Conservation (phyloP, 2,329 filamentous ascomycete genomes). For the Aspergillus ruber region DNA sequence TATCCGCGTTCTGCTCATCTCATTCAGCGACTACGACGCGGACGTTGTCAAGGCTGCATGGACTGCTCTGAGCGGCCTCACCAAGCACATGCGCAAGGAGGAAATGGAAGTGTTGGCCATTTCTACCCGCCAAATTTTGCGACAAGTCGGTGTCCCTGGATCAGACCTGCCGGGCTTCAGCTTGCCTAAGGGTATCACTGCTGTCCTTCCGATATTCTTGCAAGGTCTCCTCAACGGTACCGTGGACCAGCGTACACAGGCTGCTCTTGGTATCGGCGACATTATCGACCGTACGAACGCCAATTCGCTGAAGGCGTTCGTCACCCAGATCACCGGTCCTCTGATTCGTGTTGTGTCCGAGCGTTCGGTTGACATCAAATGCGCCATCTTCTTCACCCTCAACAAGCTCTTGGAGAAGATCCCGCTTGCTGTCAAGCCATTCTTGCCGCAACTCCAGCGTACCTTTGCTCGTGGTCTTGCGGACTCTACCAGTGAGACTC, state of each 20-base stretch:
- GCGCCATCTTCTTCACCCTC: conserved; percentile 82
- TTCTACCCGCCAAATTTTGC: conserved; percentile 78
- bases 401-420: conserved; percentile 97
- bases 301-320: conserved; percentile 83
- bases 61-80: conserved; percentile 79
- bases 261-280: conserved; percentile 89
- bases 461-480: conserved; percentile 96
- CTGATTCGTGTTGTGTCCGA: conserved; percentile 97
- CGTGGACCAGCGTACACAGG: conserved; percentile 81
- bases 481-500: conserved; percentile 81
- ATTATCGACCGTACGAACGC: conserved; percentile 88
- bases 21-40: conserved; percentile 79
- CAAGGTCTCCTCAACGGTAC: conserved; percentile 97
- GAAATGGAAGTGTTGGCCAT: conserved; percentile 92
- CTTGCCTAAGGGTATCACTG: conserved; percentile 93
- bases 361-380: conserved; percentile 88
- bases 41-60: conserved; percentile 86
- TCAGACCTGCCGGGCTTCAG: conserved; percentile 78
- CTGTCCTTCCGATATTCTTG: conserved; percentile 90
- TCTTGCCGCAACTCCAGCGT: conserved; percentile 90
- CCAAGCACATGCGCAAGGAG: conserved; percentile 85
- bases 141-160: conserved; percentile 82
- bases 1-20: conserved; percentile 80
- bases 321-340: conserved; percentile 95
- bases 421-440: conserved; percentile 88